Base-by-base conservation (phyloP, 257 asterid genomes). In the Przewalskia tangutica region DNA sequence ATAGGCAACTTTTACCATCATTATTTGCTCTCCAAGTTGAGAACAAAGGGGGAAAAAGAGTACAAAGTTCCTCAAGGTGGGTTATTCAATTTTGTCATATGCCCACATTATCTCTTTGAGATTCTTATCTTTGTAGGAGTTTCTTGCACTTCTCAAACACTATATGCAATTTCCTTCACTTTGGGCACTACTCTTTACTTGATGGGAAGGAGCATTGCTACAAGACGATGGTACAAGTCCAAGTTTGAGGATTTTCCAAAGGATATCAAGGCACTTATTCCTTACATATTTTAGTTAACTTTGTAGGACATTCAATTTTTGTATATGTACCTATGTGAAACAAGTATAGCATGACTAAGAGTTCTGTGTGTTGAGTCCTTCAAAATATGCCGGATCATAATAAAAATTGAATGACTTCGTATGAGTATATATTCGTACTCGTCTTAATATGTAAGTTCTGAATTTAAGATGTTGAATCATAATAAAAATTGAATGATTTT, bases 101-200 rank as follows among this genome's bases (percentile, higher is more conserved):
- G 97, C 62, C 97, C 97, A 2, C 97, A 91, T 44, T 90, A 93
- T 17, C 73, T 89, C 2, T 93, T 91, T 58, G 95, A 90, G 82
- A 87, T 93, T 48, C 13, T 91, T 5, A 89, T 86, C n/a, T 93
- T 91, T 82, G 58, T 89, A 7, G 97, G 96, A 17, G 16, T 91
- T 38, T 55, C 91, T 13, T 91, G 90, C 84, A 85, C 90, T 81
- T 88, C 91, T 11, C 97, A 92, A 77, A 90, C 95, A 12, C 11
- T 81, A 2, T 89, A 85, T 56, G 58, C 90, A 1, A 44, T 84
- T 17, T 81, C 85, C 14, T 89, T 79, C n/a, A 67, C 88, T 2
- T 27, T 83, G 81, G 95, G 95, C 5, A 68, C 89, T 6, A 50
- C 65, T 0, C 46, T 84, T 14, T 93, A 89, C 83, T 76, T 93